Percentiles rank a stretch among this genome's conserved stretches.
phyloP scores from a whole-genome alignment of 108 stramenopile species.

The Discostella pseudostelligera region DNA sequence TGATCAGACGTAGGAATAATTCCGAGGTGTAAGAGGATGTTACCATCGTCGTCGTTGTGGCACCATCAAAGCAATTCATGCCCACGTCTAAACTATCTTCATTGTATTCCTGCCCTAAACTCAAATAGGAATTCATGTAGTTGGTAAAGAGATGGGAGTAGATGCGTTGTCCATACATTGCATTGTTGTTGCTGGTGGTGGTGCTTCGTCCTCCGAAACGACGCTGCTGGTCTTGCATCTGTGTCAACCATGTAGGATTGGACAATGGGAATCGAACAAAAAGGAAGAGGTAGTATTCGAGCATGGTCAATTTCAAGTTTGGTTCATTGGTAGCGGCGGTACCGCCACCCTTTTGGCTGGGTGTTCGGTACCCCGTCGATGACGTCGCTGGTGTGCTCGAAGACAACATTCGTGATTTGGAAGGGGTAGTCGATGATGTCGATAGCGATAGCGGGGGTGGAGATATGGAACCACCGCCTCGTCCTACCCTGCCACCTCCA shows the following conservation, averaged over 20 bases:
- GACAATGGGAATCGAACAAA: slow-evolving; percentile 71
- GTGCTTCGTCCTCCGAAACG: neutral
- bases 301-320: slow-evolving; percentile 54
- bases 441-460: slow-evolving; percentile 10
- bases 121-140: slow-evolving; percentile 61
- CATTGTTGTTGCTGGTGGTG: neutral
- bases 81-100: slow-evolving; percentile 16
- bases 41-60: neutral
- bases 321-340: slow-evolving; percentile 5
- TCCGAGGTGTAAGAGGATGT: slow-evolving; percentile 44
- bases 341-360: neutral
- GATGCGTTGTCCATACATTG: slow-evolving; percentile 64
- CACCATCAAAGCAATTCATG: slow-evolving; percentile 15
- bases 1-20: slow-evolving; percentile 68
- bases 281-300: slow-evolving; percentile 66
- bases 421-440: neutral
- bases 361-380: neutral
- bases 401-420: slow-evolving; percentile 10
- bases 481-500: neutral
- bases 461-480: neutral
- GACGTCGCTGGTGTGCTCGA: slow-evolving; percentile 8
- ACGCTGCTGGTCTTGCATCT: slow-evolving; percentile 17
- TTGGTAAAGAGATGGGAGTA: slow-evolving; percentile 60
- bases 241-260: slow-evolving; percentile 27
- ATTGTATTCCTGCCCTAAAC: slow-evolving; percentile 22